Evolutionary conservation across 129 eudicot species (phyloP).

Genomic region (Centaurea solstitialis): DNA sequence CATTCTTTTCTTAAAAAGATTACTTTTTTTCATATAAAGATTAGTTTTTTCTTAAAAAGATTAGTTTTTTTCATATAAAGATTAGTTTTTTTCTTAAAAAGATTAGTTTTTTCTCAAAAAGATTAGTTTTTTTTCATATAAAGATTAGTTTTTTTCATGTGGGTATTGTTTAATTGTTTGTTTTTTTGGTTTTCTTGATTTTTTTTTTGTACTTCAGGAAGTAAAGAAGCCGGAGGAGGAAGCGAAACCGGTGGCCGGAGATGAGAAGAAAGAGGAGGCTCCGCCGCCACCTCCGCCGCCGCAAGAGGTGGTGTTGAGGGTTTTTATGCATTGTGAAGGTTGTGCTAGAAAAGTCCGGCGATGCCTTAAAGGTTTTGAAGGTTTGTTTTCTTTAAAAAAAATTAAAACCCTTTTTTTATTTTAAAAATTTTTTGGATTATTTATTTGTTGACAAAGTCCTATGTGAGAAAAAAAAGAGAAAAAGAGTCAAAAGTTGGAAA

Average conservation of each 20-base stretch:
- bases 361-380: conserved; percentile 76
- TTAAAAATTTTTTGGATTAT: neutral
- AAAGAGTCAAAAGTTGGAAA: no score
- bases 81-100: no score
- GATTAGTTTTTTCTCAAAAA: neutral
- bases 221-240: conserved; percentile 28
- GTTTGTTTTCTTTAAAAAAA: conserved; percentile 21
- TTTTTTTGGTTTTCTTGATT: no score
- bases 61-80: neutral
- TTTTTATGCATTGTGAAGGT: conserved; percentile 90
- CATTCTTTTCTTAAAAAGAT: neutral
- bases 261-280: conserved; percentile 35
- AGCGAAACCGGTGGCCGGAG: conserved; percentile 30
- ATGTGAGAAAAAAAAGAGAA: no score
- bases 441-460: no score
- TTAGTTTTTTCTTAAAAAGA: neutral
- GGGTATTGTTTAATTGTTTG: neutral
- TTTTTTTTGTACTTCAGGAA: conserved; percentile 16
- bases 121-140: neutral
- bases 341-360: conserved; percentile 81
- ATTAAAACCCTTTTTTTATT: no score
- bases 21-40: neutral
- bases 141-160: neutral
- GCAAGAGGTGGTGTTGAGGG: conserved; percentile 60
- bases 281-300: conserved; percentile 46